Conservation (phyloP, 2,329 filamentous ascomycete genomes). For the Monosporascus cannonballus region DNA sequence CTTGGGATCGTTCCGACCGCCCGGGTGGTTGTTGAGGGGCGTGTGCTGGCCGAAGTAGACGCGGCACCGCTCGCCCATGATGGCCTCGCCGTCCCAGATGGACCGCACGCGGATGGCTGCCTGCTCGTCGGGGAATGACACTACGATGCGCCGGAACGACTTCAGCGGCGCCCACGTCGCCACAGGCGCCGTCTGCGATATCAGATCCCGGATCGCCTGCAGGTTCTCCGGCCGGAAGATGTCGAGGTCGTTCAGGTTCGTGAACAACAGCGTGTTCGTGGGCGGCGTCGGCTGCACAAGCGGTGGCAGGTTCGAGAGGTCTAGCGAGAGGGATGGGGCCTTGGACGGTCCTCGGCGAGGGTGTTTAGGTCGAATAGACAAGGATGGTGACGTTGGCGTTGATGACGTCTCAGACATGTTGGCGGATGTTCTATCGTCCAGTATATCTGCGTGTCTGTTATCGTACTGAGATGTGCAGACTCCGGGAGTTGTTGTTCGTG, state of each 20-base stretch:
- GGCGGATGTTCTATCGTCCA: background rate
- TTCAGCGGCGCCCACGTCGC: constrained; percentile 76
- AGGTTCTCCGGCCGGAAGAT: constrained; percentile 72
- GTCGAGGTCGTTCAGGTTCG: constrained; percentile 66
- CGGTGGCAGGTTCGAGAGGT: constrained; percentile 66
- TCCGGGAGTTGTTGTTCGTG: background rate
- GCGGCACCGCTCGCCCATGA: constrained; percentile 63
- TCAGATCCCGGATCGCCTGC: constrained; percentile 64
- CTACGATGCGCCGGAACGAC: constrained; percentile 75
- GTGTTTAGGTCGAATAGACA: constrained; percentile 25
- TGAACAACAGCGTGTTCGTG: constrained; percentile 80
- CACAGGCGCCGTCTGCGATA: constrained; percentile 63
- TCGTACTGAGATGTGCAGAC: background rate
- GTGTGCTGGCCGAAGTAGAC: constrained; percentile 65
- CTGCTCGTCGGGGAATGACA: constrained; percentile 67
- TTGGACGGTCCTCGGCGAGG: constrained; percentile 36
- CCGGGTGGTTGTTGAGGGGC: constrained; percentile 36
- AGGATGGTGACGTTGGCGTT: constrained; percentile 18
- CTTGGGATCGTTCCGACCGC: constrained; percentile 27
- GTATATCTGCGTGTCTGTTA: background rate
- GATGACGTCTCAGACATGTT: constrained; percentile 22
- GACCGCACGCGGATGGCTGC: constrained; percentile 66
- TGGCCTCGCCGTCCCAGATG: constrained; percentile 66
- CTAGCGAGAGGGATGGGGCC: constrained; percentile 55
- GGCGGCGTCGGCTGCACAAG: constrained; percentile 66